Evolutionary conservation across 305 asterid genomes (phyloP).

Genomic region (Nicotiana rustica): DNA sequence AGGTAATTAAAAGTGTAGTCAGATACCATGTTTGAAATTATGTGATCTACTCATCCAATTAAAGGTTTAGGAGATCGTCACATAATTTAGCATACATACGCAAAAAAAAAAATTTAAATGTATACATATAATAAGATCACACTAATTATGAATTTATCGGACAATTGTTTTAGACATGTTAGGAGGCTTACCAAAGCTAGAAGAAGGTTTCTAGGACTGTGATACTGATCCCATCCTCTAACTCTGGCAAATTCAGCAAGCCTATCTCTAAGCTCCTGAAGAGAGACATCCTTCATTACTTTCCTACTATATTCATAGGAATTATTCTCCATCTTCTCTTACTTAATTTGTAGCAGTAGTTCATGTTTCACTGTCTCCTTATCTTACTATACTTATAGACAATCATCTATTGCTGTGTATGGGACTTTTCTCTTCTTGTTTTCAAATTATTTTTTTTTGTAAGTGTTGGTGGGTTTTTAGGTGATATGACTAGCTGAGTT

Average conservation of each 20-base stretch:
- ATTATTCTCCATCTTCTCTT: conserved; percentile 45
- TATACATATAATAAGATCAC: not conserved
- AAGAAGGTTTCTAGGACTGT: conserved; percentile 70
- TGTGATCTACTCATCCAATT: too few species aligned
- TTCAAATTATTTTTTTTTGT: not conserved
- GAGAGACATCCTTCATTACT: conserved; percentile 58
- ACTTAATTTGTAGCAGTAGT: not conserved
- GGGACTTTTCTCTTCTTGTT: not conserved
- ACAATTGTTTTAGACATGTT: not conserved
- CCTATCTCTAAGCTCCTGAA: conserved; percentile 58
- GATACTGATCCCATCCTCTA: conserved; percentile 67
- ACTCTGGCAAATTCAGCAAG: conserved; percentile 60
- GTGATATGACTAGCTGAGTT: not conserved
- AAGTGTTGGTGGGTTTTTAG: not conserved
- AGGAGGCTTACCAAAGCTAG: conserved; percentile 57
- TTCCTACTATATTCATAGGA: conserved; percentile 42
- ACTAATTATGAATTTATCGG: not conserved
- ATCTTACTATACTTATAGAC: conserved; percentile 44
- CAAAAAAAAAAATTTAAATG: not conserved
- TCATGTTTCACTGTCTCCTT: conserved; percentile 29
- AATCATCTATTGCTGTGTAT: not conserved
- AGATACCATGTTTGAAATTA: too few species aligned
- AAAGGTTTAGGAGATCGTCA: too few species aligned
- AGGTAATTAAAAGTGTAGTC: too few species aligned
- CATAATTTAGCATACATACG: too few species aligned